Conservation (phyloP, 2,329 filamentous ascomycete species). For the Fusarium sp. region DNA sequence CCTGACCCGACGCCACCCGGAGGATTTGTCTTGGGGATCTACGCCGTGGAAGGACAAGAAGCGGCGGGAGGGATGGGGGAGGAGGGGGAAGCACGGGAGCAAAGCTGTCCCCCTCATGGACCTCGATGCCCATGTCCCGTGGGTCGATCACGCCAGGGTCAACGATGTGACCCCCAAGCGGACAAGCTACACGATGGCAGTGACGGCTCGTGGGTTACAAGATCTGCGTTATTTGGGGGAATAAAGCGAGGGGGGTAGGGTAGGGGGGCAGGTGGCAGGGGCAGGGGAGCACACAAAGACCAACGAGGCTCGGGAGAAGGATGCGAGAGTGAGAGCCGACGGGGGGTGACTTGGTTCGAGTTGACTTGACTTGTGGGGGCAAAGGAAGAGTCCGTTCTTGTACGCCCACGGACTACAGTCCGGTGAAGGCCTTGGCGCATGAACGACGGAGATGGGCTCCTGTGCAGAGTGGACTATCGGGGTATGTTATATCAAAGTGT, state of each 20-base stretch:
- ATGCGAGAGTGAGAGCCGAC: constrained; percentile 20
- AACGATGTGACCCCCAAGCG: constrained; percentile 8
- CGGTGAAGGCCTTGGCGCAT: constrained; percentile 43
- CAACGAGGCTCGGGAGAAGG: not conserved
- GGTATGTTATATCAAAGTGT: constrained; percentile 7
- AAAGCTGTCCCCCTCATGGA: no score
- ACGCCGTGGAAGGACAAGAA: constrained; percentile 9
- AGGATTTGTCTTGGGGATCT: constrained; percentile 22
- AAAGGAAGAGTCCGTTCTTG: constrained; percentile 14
- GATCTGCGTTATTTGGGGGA: constrained; percentile 31
- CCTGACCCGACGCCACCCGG: constrained; percentile 15
- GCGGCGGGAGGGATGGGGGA: not conserved
- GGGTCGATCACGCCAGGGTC: constrained; percentile 33
- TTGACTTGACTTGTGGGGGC: constrained; percentile 1
- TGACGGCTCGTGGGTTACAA: constrained; percentile 25
- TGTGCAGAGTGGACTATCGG: constrained; percentile 25
- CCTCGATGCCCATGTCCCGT: constrained; percentile 18
- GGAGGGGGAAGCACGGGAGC: no score
- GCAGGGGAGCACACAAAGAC: no score
- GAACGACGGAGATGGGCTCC: constrained; percentile 24
- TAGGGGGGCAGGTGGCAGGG: no score
- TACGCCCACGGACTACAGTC: constrained; percentile 13
- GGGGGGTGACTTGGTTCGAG: not conserved
- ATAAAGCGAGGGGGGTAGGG: no score
- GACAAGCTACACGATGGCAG: constrained; percentile 6